These are phyloP conservation scores for Porcisia hertigi DNA, from an alignment of 208 protist species.

Conservation along the genomic window DNA sequence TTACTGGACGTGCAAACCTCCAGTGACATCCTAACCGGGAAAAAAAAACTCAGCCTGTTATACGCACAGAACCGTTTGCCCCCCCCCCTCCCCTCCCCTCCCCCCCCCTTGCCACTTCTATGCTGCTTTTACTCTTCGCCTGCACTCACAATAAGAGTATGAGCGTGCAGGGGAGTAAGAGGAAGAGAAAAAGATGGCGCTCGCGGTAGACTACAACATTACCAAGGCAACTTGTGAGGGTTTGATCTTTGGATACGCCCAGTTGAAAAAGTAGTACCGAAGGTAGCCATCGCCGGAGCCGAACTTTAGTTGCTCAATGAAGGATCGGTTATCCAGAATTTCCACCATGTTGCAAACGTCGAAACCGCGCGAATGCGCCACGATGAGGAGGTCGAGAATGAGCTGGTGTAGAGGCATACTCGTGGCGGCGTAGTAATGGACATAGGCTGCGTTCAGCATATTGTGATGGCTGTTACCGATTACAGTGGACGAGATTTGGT, in stretches of 20 bases:
- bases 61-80: neutral
- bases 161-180: neutral
- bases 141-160: neutral
- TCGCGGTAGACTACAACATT: slow-evolving; percentile 77
- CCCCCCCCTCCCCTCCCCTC: no score
- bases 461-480: slow-evolving; percentile 95
- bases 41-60: neutral
- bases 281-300: slow-evolving; percentile 97
- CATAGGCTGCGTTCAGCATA: slow-evolving; percentile 95
- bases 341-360: slow-evolving; percentile 99
- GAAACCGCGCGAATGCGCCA: slow-evolving; percentile 88
- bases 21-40: neutral
- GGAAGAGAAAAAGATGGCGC: neutral
- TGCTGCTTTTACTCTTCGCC: neutral
- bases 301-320: slow-evolving; percentile 97
- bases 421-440: slow-evolving; percentile 97
- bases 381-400: slow-evolving; percentile 91
- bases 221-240: slow-evolving; percentile 88
- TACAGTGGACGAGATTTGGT: slow-evolving; percentile 97
- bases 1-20: neutral
- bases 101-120: neutral
- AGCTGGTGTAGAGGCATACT: slow-evolving; percentile 82
- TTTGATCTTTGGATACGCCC: slow-evolving; percentile 87
- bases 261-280: slow-evolving; percentile 99
- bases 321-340: slow-evolving; percentile 92